Evolutionary conservation across 148 eudicot genomes (phyloP), one percentile per base, ranked within the genome.

Genomic region (Rhododendron vialii): DNA sequence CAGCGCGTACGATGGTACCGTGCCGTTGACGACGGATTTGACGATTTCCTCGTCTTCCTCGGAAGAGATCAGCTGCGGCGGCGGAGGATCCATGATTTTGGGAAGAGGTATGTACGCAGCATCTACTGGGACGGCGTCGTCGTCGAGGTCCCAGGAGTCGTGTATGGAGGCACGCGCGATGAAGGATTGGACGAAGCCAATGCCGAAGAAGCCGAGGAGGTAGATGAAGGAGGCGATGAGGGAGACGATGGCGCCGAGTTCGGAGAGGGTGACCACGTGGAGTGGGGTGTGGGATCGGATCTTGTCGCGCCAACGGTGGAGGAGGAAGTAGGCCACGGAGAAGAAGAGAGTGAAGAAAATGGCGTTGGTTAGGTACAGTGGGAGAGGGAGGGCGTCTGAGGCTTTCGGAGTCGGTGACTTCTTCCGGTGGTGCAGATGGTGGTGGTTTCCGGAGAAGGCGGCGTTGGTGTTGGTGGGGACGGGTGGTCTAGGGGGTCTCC

Each of bases 251-350:
- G 92, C 86, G 48, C 76, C 83, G 67, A 91, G 86, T 78, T 91
- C 92, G 33, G 92, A 84, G 36, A 88, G 81, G 13, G 87, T 88
- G 79, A 91, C 86, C 28, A 89, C 89, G 82, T 89, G 92, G 63
- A 91, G 91, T 15, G 92, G 92, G 2, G 88, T 89, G 63, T 91
- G 87, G 38, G 71, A 75, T 1, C 91, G 89, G 81, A 89, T 91
- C 90, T 91, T 91, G 28, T 91, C 91, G 9, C 91, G 87, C 92
- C 92, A 91, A 5, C 92, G 89, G 89, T 82, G 88, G 59, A 91
- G 90, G 76, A 91, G 91, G 69, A 41, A 91, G 63, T 91, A 91
- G 15, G 88, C 88, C 38, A 81, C 91, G 69, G 91, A 81, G 87
- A 91, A 91, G 90, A 91, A 91, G 24, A 89, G 84, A 0, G 91